Percentiles rank a stretch among this genome's conserved stretches.
These are phyloP conservation scores for Helotiales sp. DNA, from an alignment of 2,329 filamentous ascomycete genomes.

Conservation along the genomic window DNA sequence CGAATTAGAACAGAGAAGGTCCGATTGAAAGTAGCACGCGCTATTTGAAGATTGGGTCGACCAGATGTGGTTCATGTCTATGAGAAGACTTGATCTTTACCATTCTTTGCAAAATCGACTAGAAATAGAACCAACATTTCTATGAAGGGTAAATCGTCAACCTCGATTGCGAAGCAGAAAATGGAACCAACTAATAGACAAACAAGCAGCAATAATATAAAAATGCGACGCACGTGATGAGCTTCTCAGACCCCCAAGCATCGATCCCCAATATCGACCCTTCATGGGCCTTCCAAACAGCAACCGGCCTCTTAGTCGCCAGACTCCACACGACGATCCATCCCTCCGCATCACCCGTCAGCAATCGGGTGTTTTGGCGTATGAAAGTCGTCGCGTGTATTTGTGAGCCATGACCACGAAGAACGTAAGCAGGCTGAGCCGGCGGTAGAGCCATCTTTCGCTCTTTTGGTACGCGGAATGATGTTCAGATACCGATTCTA, in stretches of 20 bases:
- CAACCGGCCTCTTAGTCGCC: slow-evolving; percentile 74
- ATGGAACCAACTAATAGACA: slow-evolving; percentile 5
- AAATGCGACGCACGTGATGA: slow-evolving; percentile 76
- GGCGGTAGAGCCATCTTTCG: slow-evolving; percentile 29
- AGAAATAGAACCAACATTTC: background rate
- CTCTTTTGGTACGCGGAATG: background rate
- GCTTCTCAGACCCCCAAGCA: slow-evolving; percentile 67
- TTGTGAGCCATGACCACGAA: slow-evolving; percentile 81
- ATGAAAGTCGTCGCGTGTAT: slow-evolving; percentile 78
- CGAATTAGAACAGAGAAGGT: slow-evolving; percentile 7
- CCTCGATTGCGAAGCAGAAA: background rate
- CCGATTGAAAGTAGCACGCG: background rate
- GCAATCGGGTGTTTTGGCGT: slow-evolving; percentile 70
- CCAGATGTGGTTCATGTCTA: background rate
- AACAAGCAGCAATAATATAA: slow-evolving; percentile 8
- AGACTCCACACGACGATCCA: slow-evolving; percentile 87
- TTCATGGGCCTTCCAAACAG: slow-evolving; percentile 84
- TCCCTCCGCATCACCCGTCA: slow-evolving; percentile 87
- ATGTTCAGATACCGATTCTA: background rate
- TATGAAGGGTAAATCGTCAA: background rate
- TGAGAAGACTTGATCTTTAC: background rate
- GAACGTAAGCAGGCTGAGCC: slow-evolving; percentile 52
- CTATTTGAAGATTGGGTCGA: background rate
- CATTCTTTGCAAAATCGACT: background rate
- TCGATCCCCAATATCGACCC: slow-evolving; percentile 74